Conservation (phyloP, 192 early-diverging fungal genomes). For the Ramicandelaber brevisporus region DNA sequence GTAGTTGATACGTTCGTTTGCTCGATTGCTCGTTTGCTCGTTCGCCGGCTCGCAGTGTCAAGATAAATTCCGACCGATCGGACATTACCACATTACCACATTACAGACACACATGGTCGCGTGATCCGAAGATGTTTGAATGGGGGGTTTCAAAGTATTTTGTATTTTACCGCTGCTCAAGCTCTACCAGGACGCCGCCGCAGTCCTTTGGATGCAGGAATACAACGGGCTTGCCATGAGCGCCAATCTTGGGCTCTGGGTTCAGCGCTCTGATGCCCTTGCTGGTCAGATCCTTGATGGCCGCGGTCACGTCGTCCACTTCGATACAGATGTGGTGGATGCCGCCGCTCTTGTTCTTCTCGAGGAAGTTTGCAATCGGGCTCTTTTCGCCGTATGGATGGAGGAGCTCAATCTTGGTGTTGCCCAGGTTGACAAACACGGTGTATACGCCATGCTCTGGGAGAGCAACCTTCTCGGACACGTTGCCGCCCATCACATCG, state of each 20-base stretch:
- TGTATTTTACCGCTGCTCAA: too few relatives aligned
- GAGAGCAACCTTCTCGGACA: conserved; percentile 36
- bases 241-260: conserved; percentile 55
- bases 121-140: too few relatives aligned
- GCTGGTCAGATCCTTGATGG: conserved; percentile 33
- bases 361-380: conserved; percentile 51
- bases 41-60: too few relatives aligned
- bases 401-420: conserved; percentile 67
- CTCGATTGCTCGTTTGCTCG: too few relatives aligned
- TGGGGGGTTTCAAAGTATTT: too few relatives aligned
- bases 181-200: conserved; percentile 53
- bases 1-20: too few relatives aligned
- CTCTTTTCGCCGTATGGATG: conserved; percentile 46
- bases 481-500: conserved; percentile 37
- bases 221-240: conserved; percentile 51
- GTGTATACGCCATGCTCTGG: conserved; percentile 72
- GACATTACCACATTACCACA: too few relatives aligned
- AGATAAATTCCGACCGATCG: too few relatives aligned
- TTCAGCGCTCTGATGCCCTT: conserved; percentile 35
- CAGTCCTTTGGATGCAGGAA: conserved; percentile 68
- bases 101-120: too few relatives aligned
- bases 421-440: conserved; percentile 60
- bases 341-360: conserved; percentile 54
- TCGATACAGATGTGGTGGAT: conserved; percentile 70
- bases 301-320: conserved; percentile 36